Percentiles rank a stretch among this genome's conserved stretches.
These are phyloP conservation scores for Sclerospora graminicola DNA, from an alignment of 352 stramenopile species.

Conservation along the genomic window DNA sequence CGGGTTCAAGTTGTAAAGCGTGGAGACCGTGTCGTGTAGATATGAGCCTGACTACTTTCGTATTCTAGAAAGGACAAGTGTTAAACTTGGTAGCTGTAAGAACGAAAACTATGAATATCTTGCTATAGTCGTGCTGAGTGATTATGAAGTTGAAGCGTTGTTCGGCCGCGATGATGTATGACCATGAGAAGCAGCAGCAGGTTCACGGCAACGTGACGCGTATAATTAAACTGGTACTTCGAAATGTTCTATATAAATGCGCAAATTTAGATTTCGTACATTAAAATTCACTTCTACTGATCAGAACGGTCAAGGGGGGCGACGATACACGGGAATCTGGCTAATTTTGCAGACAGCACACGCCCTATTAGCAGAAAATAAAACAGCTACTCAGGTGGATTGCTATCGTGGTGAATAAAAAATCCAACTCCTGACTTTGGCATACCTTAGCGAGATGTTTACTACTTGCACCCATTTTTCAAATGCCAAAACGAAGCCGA, in stretches of 20 bases:
- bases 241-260: neutral
- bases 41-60: neutral
- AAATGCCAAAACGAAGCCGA: constrained; percentile 70
- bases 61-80: constrained; percentile 29
- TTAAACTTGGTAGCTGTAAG: constrained; percentile 52
- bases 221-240: constrained; percentile 45
- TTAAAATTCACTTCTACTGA: neutral
- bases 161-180: constrained; percentile 45
- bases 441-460: constrained; percentile 56
- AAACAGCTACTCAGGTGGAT: constrained; percentile 73
- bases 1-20: neutral
- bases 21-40: neutral
- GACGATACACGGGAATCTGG: constrained; percentile 78
- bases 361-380: constrained; percentile 54
- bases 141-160: constrained; percentile 43
- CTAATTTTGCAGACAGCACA: constrained; percentile 73
- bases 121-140: neutral
- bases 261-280: neutral
- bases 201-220: constrained; percentile 47
- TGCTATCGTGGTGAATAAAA: neutral
- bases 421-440: neutral
- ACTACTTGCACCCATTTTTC: constrained; percentile 82
- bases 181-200: constrained; percentile 38
- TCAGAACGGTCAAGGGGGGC: constrained; percentile 52
- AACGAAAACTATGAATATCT: neutral